Evolutionary conservation across 352 stramenopile genomes (phyloP), one percentile per base, ranked within the genome.

Genomic region (Phytophthora multivora): DNA sequence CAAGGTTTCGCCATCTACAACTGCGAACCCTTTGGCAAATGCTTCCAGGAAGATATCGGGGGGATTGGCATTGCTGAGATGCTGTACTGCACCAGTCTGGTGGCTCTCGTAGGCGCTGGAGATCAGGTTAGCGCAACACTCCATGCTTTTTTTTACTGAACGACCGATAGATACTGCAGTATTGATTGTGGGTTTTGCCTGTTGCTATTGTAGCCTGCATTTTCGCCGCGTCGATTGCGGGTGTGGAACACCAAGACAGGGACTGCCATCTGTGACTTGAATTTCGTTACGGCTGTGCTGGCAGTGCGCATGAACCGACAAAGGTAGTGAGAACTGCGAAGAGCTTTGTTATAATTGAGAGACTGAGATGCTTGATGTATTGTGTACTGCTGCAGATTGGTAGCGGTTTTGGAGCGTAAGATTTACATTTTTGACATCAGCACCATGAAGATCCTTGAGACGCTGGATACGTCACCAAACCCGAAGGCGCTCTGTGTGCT

Each of bases 361-460:
- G 15, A 28, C 48, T 68, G n/a, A 63, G 48, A 52, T 10, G 4
- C 18, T 4, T 41, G 40, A 47, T 26, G 33, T 31, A 23, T 13
- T 46, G 7, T 40, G 28, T 33, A 9, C 28, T 33, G 28, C 50
- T 38, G 2, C 46, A 89, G 79, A 39, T 58, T 95, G 30, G 73
- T 97, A 13, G 89, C 91, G 10, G 86, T 96, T 31, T 73, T 98
- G 13, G 88, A 97, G 71, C 83, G 79, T 28, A 92, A 93, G 57
- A 82, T 97, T 54, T 96, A 97, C 69, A 96, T 98, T 69, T 97
- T 97, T 43, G 91, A 97, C 74, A 96, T 98, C 56, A 95, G 94
- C 65, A 91, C 90, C 33, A 97, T 98, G 90, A 95, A 97, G 67
- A 91, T 96, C 38, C 75, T 98, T 41, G 88, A 96, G 64, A 97